Conservation (phyloP, 306 rosid genomes). For the Citrullus mucosospermus region DNA sequence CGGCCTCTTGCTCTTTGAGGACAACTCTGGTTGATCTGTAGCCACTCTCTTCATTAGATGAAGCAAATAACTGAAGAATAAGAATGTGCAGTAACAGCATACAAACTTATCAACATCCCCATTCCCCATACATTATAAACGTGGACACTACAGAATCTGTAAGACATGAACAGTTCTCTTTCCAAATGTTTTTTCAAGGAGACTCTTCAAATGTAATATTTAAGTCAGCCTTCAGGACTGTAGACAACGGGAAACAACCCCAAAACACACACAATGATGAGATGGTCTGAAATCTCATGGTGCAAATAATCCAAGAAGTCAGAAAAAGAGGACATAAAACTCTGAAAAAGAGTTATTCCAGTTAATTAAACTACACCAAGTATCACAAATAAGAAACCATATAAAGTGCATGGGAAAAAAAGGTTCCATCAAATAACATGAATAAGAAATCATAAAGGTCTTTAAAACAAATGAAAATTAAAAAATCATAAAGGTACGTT, state of each 20-base stretch:
- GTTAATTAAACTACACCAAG: background rate
- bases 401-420: background rate
- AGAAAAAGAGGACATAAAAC: background rate
- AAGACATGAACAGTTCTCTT: background rate
- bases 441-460: background rate
- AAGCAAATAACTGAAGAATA: background rate
- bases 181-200: background rate
- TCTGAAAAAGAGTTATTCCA: background rate
- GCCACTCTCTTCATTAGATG: slow-evolving; percentile 10
- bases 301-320: background rate
- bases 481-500: too few relatives aligned
- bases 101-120: background rate
- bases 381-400: background rate
- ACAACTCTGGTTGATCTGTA: slow-evolving; percentile 29
- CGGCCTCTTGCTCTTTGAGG: slow-evolving; percentile 27
- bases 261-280: background rate
- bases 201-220: background rate
- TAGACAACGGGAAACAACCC: too few relatives aligned
- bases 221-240: too few relatives aligned
- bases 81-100: background rate
- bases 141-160: background rate
- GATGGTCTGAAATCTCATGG: background rate
- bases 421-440: background rate
- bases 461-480: too few relatives aligned
- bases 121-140: too few relatives aligned